Evolutionary conservation across 2,329 filamentous ascomycete genomes (phyloP).

Genomic region (Capronia epimyces): DNA sequence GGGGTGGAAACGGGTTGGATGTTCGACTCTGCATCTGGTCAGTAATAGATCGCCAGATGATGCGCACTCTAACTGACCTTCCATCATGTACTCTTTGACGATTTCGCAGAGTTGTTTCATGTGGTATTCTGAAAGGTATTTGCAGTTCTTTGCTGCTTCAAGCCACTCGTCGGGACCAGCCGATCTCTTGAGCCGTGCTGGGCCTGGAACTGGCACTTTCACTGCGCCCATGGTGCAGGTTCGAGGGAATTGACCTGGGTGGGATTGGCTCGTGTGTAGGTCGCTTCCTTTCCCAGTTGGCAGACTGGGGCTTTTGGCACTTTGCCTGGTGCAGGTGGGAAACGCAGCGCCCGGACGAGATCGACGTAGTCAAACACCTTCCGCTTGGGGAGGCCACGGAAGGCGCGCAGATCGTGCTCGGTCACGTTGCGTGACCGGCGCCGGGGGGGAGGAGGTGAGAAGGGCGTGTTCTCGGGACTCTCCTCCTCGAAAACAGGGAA

Average conservation of each 20-base stretch:
- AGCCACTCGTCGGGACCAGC: conserved; percentile 94
- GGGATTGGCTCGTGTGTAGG: conserved; percentile 31
- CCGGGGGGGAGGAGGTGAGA: conserved; percentile 8
- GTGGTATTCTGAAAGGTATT: conserved; percentile 88
- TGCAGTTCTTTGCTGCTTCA: conserved; percentile 91
- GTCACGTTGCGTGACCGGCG: conserved; percentile 22
- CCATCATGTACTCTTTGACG: conserved; percentile 98
- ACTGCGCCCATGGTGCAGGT: conserved; percentile 23
- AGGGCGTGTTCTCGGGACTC: conserved; percentile 2
- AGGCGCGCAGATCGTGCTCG: conserved; percentile 17
- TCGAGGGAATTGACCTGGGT: conserved; percentile 8
- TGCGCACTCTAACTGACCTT: conserved; percentile 55
- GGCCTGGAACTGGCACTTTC: conserved; percentile 76
- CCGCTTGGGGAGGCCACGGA: conserved; percentile 12
- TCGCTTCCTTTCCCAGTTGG: conserved; percentile 12
- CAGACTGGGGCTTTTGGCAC: conserved; percentile 16
- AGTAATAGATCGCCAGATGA: conserved; percentile 4
- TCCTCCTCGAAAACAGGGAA: conserved; percentile 24
- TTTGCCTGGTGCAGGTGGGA: conserved; percentile 12
- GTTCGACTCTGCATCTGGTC: conserved; percentile 68
- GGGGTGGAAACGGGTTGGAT: conserved; percentile 97
- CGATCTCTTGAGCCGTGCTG: conserved; percentile 74
- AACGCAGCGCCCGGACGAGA: conserved; percentile 16
- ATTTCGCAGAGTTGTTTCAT: conserved; percentile 99
- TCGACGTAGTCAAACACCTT: conserved; percentile 23